phyloP scores from a whole-genome alignment of 805 yeast genomes.

The Saccharomycopsis fodiens region DNA sequence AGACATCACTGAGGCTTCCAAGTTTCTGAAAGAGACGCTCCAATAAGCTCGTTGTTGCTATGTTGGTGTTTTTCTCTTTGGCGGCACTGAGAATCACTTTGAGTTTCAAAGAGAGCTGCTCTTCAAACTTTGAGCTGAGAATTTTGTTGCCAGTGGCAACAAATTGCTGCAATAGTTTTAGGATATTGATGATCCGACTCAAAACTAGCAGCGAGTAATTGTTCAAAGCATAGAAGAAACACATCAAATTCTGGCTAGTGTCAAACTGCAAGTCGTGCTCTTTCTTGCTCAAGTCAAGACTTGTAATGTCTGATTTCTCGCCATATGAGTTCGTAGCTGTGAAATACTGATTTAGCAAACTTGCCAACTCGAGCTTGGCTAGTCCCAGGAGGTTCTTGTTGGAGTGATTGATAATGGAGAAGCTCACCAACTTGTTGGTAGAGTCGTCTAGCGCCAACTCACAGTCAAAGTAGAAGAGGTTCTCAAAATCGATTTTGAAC shows the following conservation, averaged over 20 bases:
- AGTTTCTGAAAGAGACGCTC: background rate
- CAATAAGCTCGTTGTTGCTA: background rate
- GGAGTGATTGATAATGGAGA: background rate
- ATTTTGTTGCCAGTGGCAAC: background rate
- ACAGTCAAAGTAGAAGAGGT: conserved; percentile 2
- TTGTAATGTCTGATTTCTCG: background rate
- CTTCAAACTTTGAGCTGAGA: background rate
- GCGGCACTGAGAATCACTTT: background rate
- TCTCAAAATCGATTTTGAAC: background rate
- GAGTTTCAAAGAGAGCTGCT: background rate
- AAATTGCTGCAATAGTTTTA: background rate
- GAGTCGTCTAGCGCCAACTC: conserved; percentile 1
- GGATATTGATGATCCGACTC: conserved; percentile 3
- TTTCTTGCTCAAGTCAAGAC: background rate
- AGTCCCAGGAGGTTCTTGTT: background rate
- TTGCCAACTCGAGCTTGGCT: background rate
- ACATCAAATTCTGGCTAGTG: background rate
- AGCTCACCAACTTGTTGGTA: conserved; percentile 2
- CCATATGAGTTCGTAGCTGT: background rate
- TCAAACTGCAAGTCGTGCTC: background rate
- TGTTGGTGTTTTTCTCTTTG: background rate
- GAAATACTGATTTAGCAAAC: conserved; percentile 7
- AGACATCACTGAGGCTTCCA: background rate
- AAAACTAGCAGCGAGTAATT: conserved; percentile 2
- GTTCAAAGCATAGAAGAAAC: conserved; percentile 7